Evolutionary conservation across 169 alveolate species (phyloP).

Genomic region (Cryptosporidium tyzzeri): DNA sequence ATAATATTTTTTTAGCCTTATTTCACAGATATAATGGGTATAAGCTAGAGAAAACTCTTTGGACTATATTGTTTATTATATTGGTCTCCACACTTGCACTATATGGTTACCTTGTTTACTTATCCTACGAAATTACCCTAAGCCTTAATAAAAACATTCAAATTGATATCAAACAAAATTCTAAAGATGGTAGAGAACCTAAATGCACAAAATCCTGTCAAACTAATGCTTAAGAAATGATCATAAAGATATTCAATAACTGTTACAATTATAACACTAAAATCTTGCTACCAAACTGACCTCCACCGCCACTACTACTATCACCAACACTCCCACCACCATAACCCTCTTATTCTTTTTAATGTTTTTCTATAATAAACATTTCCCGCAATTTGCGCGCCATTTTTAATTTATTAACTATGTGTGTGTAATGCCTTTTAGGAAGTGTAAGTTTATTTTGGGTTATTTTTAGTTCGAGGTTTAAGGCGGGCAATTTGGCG

Average conservation of each 20-base stretch:
- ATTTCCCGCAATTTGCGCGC: not conserved
- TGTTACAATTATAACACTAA: not conserved
- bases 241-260: not conserved
- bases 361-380: no score
- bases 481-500: not conserved
- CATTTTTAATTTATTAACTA: no score
- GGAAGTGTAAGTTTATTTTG: not conserved
- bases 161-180: not conserved
- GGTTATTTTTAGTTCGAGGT: not conserved
- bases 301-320: not conserved
- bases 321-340: not conserved
- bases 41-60: slow-evolving; percentile 21
- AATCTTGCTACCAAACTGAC: not conserved
- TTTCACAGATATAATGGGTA: slow-evolving; percentile 2
- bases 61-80: slow-evolving; percentile 7
- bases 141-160: not conserved
- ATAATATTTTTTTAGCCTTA: not conserved
- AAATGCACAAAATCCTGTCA: slow-evolving; percentile 2
- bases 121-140: slow-evolving; percentile 10
- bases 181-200: not conserved
- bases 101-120: slow-evolving; percentile 22
- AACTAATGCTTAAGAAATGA: not conserved
- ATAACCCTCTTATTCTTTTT: not conserved
- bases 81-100: slow-evolving; percentile 1
- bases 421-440: no score